phyloP scores from a whole-genome alignment of 768 basidiomycete species.

The Brasilioporus rufonigricans region DNA sequence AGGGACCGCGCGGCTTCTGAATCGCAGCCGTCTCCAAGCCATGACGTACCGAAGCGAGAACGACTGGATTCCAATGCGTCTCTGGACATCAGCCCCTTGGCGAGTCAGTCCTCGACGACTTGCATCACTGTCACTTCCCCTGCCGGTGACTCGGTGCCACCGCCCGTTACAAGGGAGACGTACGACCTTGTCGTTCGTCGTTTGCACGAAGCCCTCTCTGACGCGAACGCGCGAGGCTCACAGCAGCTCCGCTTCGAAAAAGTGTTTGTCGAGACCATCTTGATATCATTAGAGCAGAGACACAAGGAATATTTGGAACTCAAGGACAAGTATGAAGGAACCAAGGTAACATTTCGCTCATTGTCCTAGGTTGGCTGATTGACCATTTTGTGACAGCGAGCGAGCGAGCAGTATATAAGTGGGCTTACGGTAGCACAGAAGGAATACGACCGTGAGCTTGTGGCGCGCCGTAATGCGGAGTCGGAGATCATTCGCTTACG shows the following conservation, averaged over 20 bases:
- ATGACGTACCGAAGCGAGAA: constrained; percentile 12
- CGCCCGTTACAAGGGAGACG: constrained; percentile 32
- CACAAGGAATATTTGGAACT: constrained; percentile 60
- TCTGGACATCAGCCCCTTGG: constrained; percentile 9
- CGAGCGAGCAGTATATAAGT: constrained; percentile 89
- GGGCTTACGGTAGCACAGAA: constrained; percentile 90
- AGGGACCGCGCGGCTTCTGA: constrained; percentile 34
- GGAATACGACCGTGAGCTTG: constrained; percentile 91
- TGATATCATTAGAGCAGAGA: constrained; percentile 63
- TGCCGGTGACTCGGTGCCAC: constrained; percentile 26
- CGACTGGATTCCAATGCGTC: constrained; percentile 28
- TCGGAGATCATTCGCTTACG: constrained; percentile 85
- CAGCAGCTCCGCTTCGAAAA: constrained; percentile 69
- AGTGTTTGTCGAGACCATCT: constrained; percentile 67
- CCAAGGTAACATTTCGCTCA: constrained; percentile 62
- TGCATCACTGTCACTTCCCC: constrained; percentile 49
- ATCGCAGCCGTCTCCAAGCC: constrained; percentile 20
- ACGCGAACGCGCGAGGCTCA: constrained; percentile 57
- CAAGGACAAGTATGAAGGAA: constrained; percentile 77
- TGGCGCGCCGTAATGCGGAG: constrained; percentile 86
- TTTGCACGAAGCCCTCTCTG: constrained; percentile 60
- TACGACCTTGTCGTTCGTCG: constrained; percentile 47
- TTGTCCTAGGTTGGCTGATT: background rate
- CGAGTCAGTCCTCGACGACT: constrained; percentile 19
- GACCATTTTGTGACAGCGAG: constrained; percentile 51